Evolutionary conservation across 2,329 filamentous ascomycete genomes (phyloP).

Genomic region (Colletotrichum spinosum): DNA sequence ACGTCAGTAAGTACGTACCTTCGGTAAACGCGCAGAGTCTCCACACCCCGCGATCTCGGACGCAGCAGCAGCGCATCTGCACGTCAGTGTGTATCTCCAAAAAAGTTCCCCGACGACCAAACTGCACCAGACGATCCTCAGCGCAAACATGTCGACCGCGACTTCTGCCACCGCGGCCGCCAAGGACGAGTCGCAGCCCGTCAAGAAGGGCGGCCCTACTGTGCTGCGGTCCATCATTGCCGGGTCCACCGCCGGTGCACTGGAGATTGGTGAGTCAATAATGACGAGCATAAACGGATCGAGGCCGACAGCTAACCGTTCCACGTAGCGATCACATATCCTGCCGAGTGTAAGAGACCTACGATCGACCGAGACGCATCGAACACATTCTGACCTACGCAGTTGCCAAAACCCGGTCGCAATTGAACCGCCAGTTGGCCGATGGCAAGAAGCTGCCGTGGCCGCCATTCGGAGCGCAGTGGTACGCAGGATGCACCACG

Average conservation of each 20-base stretch:
- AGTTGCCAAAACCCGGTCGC: conserved; percentile 95
- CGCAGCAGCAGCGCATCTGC: conserved; percentile 9
- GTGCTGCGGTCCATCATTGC: conserved; percentile 90
- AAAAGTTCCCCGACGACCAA: conserved; percentile 14
- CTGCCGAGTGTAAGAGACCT: conserved; percentile 81
- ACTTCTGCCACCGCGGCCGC: conserved; percentile 39
- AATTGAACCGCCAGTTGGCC: conserved; percentile 87
- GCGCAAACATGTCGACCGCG: conserved; percentile 31
- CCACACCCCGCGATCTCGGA: conserved; percentile 38
- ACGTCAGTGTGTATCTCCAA: conserved; percentile 18
- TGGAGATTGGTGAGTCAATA: conserved; percentile 81
- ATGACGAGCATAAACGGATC: background rate
- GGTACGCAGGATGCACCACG: conserved; percentile 98
- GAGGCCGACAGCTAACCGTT: conserved; percentile 40
- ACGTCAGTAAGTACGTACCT: conserved; percentile 29
- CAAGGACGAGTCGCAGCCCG: conserved; percentile 42
- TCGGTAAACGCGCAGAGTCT: background rate
- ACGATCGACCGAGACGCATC: conserved; percentile 20
- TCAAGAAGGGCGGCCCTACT: conserved; percentile 71
- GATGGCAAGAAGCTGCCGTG: conserved; percentile 90
- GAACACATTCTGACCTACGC: conserved; percentile 29
- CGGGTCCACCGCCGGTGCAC: conserved; percentile 90
- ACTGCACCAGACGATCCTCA: conserved; percentile 16
- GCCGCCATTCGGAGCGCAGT: conserved; percentile 92
- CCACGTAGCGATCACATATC: conserved; percentile 83